Conservation (phyloP, 345 rosid genomes). For the Carallia pectinifolia region DNA sequence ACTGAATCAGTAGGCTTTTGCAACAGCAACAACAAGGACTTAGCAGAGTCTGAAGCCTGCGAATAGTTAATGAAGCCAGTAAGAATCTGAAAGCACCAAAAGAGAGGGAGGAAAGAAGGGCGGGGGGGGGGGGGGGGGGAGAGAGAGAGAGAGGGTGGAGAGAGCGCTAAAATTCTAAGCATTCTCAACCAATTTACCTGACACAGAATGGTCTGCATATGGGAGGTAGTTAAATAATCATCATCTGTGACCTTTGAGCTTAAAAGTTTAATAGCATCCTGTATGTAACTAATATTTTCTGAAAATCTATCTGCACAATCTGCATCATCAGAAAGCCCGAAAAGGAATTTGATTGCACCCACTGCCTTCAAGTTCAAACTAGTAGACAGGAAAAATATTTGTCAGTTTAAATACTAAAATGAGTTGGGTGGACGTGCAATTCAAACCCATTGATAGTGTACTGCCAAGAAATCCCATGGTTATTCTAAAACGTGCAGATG, state of each 20-base stretch:
- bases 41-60: conserved; percentile 51
- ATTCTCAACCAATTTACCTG: conserved; percentile 42
- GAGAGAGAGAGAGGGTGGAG: conserved; percentile 9
- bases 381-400: conserved; percentile 18
- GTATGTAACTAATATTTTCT: conserved; percentile 49
- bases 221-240: conserved; percentile 35
- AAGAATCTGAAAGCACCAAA: conserved; percentile 10
- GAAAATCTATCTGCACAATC: conserved; percentile 42
- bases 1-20: conserved; percentile 49
- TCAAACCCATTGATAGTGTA: no score
- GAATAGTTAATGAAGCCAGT: conserved; percentile 25
- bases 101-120: conserved; percentile 13
- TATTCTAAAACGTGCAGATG: no score
- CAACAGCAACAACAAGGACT: conserved; percentile 52
- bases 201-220: conserved; percentile 32
- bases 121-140: background rate
- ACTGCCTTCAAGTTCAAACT: conserved; percentile 65
- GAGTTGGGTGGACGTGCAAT: no score
- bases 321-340: conserved; percentile 62
- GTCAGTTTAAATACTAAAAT: background rate
- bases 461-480: background rate
- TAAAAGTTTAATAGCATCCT: conserved; percentile 47
- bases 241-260: conserved; percentile 44
- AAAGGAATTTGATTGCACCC: conserved; percentile 62
- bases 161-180: background rate